Base-by-base conservation (phyloP, 2,329 filamentous ascomycete species). In the Fusarium penzigii region DNA sequence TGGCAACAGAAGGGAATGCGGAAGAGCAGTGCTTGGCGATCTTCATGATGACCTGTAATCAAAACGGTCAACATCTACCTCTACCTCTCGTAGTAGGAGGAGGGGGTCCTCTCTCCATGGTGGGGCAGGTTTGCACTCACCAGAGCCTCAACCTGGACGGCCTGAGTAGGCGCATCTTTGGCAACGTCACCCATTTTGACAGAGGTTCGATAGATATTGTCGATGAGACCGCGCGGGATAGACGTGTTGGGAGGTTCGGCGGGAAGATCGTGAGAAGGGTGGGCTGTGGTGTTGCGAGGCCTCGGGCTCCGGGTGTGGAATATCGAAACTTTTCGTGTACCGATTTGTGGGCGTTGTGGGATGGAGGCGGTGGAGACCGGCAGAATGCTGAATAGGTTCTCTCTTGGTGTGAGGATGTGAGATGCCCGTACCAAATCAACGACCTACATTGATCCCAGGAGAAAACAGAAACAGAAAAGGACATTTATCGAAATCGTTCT, bases 1-100 rank as follows among this genome's bases (percentile, higher is more conserved):
- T 97, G 51, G 92, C 91, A 51, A 87, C 87, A 47, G 91, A 93
- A 44, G 93, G 93, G 78, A 96, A 97, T 49, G 84, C 83, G 67
- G 89, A 84, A 52, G 91, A 88, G 78, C 90, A 91, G 80, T 97
- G 92, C 78, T 95, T 97, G 75, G 95, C 92, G 72, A 97, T 92
- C 81, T 97, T 96, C 89, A 97, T 93, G 65, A 96, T 90, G 68
- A 95, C 90, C 90, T 94, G 64, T 48, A 65, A 50, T 36, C 44
- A 55, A 44, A 46, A 55, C 49, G 56, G 32, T 36, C 32, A 36
- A 49, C 51, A 52, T 61, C 54, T 63, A 53, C 40, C 53, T 51
- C 52, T 43, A 44, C 51, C 54, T 56, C 55, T 63, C 55, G 65
- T 52, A 12, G 5, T 36, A 36, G 3, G 5, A 36, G 32, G 48